Base-by-base conservation (phyloP, 148 eudicot species). In the Limonium bicolor region DNA sequence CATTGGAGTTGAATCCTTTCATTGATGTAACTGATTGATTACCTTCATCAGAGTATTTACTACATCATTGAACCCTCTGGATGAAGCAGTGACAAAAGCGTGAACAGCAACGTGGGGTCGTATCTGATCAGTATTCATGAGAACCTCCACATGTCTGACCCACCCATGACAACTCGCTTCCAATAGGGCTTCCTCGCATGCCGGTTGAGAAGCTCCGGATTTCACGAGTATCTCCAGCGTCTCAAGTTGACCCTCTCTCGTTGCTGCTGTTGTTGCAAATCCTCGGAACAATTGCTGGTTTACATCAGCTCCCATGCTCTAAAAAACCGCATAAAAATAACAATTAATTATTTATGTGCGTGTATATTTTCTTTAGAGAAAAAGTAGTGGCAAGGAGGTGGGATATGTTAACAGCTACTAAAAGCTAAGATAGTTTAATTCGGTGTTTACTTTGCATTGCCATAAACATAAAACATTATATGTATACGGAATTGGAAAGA, bases 171-270 rank as follows among this genome's bases (percentile, higher is more conserved):
- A 61, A 56, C 99, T 71, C 18, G 87, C 93, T 40, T 90, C 99
- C 53, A 90, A 46, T 20, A 90, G 73, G 4, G 99, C 99, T 53
- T 90, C 93, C 64, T 90, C 99, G 53, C 99, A 90, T 50, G 93
- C 88, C 29, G 74, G 78, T 67, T 90, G 99, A 56, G 85, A 80
- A 35, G 94, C 80, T 48, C 99, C 99, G 26, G 84, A 81, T 63
- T 81, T 90, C 19, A 90, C 50, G 60, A 90, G 64, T 50, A 67
- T 78, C 71, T 90, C 69, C 55, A 85, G 62, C 36, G 81, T 75
- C 63, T 80, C 88, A 27, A 63, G 41, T 55, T 77, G 84, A 40
- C 76, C 85, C 71, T 90, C 87, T 52, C 95, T 75, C 25, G 72
- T 86, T 21, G 95, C 95, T 12, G 73, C 93, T 33, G 93, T 80